A percentile compares a stretch with the other conserved stretches of the same genome.
These are phyloP conservation scores for Globisporangium carolinianum DNA, from an alignment of 352 stramenopile species.

Conservation along the genomic window DNA sequence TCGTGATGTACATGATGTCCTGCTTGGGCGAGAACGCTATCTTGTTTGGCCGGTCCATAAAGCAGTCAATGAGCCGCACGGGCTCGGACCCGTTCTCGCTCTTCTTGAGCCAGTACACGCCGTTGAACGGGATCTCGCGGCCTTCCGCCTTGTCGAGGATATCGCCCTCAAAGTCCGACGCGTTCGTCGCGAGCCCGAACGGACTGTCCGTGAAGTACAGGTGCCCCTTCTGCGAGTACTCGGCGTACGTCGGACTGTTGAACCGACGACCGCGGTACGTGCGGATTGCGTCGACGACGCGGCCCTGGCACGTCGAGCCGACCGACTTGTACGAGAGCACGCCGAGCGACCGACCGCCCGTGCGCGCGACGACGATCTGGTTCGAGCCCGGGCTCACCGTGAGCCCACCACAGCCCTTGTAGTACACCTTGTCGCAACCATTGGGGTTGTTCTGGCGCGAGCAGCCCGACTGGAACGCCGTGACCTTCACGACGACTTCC, in stretches of 20 bases:
- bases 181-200: slow-evolving; percentile 57
- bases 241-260: slow-evolving; percentile 65
- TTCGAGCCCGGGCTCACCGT: slow-evolving; percentile 56
- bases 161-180: slow-evolving; percentile 52
- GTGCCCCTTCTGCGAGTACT: slow-evolving; percentile 55
- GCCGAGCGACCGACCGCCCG: slow-evolving; percentile 62
- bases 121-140: slow-evolving; percentile 76
- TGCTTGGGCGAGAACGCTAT: slow-evolving; percentile 70
- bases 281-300: slow-evolving; percentile 69
- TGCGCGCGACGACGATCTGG: slow-evolving; percentile 68
- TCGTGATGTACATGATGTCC: slow-evolving; percentile 75
- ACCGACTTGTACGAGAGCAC: slow-evolving; percentile 58
- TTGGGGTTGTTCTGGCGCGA: slow-evolving; percentile 59
- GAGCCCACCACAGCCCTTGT: slow-evolving; percentile 75
- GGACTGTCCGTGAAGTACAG: slow-evolving; percentile 80
- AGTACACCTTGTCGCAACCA: slow-evolving; percentile 61
- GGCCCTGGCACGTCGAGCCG: slow-evolving; percentile 43
- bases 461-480: slow-evolving; percentile 59
- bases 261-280: slow-evolving; percentile 73
- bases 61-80: slow-evolving; percentile 59
- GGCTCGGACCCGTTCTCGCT: slow-evolving; percentile 23
- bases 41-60: slow-evolving; percentile 79
- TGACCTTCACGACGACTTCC: slow-evolving; percentile 44
- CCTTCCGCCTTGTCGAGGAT: slow-evolving; percentile 57
- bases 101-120: slow-evolving; percentile 63